Evolutionary conservation across 148 eudicot species (phyloP).

Genomic region (Mesembryanthemum crystallinum): DNA sequence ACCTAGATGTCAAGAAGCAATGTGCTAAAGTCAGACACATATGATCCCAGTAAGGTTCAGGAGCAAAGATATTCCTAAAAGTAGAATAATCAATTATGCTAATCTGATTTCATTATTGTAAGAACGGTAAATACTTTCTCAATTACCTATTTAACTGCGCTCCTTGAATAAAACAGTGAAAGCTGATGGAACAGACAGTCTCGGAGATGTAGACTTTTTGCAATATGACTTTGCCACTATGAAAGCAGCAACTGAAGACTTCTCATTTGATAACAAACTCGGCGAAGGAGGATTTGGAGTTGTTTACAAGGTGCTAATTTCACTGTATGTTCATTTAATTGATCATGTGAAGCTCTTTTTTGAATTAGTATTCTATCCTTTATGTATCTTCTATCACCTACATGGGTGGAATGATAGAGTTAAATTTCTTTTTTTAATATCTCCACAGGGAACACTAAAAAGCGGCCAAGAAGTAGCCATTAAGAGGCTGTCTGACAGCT

Average conservation of each 20-base stretch:
- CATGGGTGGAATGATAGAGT: too few relatives aligned
- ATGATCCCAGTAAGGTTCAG: too few relatives aligned
- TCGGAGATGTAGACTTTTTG: slow-evolving; percentile 7
- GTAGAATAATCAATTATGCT: not conserved
- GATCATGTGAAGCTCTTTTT: too few relatives aligned
- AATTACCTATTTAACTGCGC: not conserved
- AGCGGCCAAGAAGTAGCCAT: slow-evolving; percentile 54
- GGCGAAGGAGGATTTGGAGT: slow-evolving; percentile 77
- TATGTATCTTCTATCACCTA: not conserved
- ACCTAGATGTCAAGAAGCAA: too few relatives aligned
- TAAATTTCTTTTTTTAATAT: not conserved
- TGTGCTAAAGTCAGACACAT: too few relatives aligned
- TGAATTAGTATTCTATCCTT: not conserved
- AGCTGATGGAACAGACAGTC: not conserved
- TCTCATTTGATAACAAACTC: slow-evolving; percentile 35
- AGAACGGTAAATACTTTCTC: not conserved
- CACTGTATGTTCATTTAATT: not conserved
- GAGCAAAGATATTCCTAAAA: too few relatives aligned
- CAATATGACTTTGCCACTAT: slow-evolving; percentile 24
- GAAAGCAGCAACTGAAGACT: slow-evolving; percentile 21
- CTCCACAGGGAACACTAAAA: slow-evolving; percentile 42
- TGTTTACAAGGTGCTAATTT: slow-evolving; percentile 40
- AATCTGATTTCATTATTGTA: not conserved
- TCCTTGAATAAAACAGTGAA: not conserved
- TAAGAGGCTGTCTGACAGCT: slow-evolving; percentile 54